phyloP scores from a whole-genome alignment of 768 basidiomycete species.

The Lanmaoa rubissima region DNA sequence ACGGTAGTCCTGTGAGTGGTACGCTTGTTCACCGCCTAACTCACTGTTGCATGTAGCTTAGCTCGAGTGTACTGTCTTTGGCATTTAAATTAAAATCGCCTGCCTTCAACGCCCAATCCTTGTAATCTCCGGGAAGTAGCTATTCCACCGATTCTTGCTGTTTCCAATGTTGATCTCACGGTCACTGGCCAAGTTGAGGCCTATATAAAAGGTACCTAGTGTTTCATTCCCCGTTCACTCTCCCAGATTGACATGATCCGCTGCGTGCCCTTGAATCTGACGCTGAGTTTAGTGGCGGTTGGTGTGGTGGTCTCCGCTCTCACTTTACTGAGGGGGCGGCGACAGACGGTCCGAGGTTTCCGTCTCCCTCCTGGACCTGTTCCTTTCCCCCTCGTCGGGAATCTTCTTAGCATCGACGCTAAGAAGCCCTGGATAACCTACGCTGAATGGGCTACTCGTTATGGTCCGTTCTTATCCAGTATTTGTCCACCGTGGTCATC shows the following conservation, averaged over 20 bases:
- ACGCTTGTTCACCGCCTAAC: neutral
- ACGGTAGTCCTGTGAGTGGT: neutral
- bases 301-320: neutral
- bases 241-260: neutral
- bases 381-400: constrained; percentile 19
- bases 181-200: neutral
- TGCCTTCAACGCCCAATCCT: neutral
- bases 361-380: constrained; percentile 18
- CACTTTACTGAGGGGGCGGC: constrained; percentile 1
- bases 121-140: neutral
- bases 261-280: neutral
- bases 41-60: neutral
- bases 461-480: constrained; percentile 6
- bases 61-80: neutral
- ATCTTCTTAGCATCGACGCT: constrained; percentile 14
- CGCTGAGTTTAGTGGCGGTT: neutral
- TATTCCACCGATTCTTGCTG: neutral
- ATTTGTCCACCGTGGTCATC: neutral
- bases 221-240: neutral
- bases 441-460: constrained; percentile 16
- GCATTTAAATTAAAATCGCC: no score
- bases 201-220: neutral
- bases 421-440: constrained; percentile 22
- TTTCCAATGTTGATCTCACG: neutral
- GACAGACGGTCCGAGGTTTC: neutral